These are phyloP conservation scores for Whalleya microplaca DNA, from an alignment of 2,329 filamentous ascomycete species.

Conservation along the genomic window DNA sequence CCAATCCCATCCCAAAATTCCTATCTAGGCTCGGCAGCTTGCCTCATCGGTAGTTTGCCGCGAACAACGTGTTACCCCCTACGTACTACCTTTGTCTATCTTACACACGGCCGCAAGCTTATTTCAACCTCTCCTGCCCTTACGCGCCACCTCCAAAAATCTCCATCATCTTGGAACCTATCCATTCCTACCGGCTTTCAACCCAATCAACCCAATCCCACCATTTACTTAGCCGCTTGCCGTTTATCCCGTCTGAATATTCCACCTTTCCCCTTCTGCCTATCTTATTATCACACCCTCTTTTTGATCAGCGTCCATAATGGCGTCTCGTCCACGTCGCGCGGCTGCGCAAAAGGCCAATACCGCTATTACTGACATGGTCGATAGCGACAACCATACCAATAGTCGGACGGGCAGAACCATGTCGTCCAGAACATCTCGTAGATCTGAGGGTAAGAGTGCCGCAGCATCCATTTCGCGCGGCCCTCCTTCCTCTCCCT, in stretches of 20 bases:
- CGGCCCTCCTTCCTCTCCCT: slow-evolving; percentile 50
- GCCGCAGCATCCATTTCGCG: slow-evolving; percentile 47
- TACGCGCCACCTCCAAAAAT: slow-evolving; percentile 33
- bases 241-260: too few relatives aligned
- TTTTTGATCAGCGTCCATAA: slow-evolving; percentile 16
- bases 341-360: slow-evolving; percentile 51
- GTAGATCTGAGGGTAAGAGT: slow-evolving; percentile 53
- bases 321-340: slow-evolving; percentile 43
- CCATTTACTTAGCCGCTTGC: background rate
- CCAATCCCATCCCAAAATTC: slow-evolving; percentile 29
- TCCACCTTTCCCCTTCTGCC: background rate
- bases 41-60: slow-evolving; percentile 31
- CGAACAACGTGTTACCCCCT: slow-evolving; percentile 27
- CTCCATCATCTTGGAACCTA: slow-evolving; percentile 2
- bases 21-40: slow-evolving; percentile 21
- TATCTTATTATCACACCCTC: background rate
- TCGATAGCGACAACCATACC: slow-evolving; percentile 49
- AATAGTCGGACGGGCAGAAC: slow-evolving; percentile 42
- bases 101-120: slow-evolving; percentile 31
- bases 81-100: slow-evolving; percentile 10
- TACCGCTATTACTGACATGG: slow-evolving; percentile 54
- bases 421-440: slow-evolving; percentile 54
- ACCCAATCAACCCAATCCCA: slow-evolving; percentile 11
- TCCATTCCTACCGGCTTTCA: background rate
- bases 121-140: slow-evolving; percentile 31